Conservation (phyloP, 225 moss, liverwort and hornwort species). For the Thuidium tamariscinum region DNA sequence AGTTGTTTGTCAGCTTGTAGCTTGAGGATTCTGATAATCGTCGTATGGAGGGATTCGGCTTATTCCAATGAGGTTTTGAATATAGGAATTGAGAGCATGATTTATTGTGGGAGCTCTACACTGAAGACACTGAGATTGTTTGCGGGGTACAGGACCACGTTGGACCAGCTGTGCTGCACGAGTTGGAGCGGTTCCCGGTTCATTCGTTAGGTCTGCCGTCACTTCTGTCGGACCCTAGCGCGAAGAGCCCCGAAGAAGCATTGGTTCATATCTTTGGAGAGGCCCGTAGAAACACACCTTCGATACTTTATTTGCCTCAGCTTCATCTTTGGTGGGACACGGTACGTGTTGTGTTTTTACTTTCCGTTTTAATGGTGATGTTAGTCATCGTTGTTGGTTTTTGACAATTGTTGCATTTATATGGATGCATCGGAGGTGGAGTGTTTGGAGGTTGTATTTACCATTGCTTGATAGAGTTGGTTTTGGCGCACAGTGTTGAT, state of each 20-base stretch:
- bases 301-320: slow-evolving; percentile 76
- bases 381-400: not conserved
- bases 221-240: slow-evolving; percentile 66
- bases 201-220: slow-evolving; percentile 72
- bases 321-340: slow-evolving; percentile 85
- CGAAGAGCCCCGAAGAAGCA: slow-evolving; percentile 72
- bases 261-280: slow-evolving; percentile 76
- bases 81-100: not conserved
- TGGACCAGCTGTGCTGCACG: slow-evolving; percentile 68
- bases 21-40: not conserved
- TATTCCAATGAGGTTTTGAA: not conserved
- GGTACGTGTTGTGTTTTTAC: slow-evolving; percentile 9
- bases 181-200: slow-evolving; percentile 70
- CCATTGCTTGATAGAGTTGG: not conserved
- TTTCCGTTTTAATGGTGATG: not conserved
- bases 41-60: not conserved
- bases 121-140: not conserved
- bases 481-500: not conserved
- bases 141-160: slow-evolving; percentile 44
- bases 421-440: not conserved
- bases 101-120: not conserved
- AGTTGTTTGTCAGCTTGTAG: not conserved
- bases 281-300: slow-evolving; percentile 68
- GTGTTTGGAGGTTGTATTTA: not conserved
- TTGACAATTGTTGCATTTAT: not conserved